Conservation (phyloP, 805 yeast species). For the Schwanniomyces sp. region DNA sequence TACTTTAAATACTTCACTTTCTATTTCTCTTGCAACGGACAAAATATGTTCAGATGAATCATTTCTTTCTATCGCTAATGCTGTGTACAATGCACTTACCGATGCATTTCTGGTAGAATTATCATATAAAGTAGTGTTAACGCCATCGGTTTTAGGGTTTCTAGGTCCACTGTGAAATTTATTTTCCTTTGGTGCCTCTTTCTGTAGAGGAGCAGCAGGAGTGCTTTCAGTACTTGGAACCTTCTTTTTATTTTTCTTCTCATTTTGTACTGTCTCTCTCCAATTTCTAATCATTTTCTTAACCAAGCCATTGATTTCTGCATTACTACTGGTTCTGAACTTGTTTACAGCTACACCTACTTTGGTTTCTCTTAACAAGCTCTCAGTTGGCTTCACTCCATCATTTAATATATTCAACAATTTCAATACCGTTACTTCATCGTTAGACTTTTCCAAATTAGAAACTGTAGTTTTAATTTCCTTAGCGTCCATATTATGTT, state of each 20-base stretch:
- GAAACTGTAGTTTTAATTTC: conserved; percentile 71
- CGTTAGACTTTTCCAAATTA: conserved; percentile 69
- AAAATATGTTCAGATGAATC: conserved; percentile 60
- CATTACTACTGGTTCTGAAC: conserved; percentile 64
- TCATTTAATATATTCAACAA: conserved; percentile 64
- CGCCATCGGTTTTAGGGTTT: conserved; percentile 78
- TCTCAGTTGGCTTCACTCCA: conserved; percentile 82
- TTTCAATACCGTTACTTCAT: conserved; percentile 61
- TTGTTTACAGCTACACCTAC: conserved; percentile 97
- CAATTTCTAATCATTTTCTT: conserved; percentile 81
- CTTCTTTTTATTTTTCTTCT: conserved; percentile 46
- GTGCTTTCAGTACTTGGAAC: conserved; percentile 2
- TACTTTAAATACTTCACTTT: conserved; percentile 62
- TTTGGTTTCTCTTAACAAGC: conserved; percentile 84
- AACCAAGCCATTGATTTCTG: conserved; percentile 70
- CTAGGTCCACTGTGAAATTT: conserved; percentile 57
- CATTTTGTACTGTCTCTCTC: conserved; percentile 83
- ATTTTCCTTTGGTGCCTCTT: conserved; percentile 24
- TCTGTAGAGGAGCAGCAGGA: conserved; percentile 9
- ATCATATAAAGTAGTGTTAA: conserved; percentile 65
- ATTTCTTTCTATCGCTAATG: conserved; percentile 78
- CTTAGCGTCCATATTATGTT: conserved; percentile 56
- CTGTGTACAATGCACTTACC: conserved; percentile 80
- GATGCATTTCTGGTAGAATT: conserved; percentile 84
- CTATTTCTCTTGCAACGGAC: conserved; percentile 67